Evolutionary conservation across 2,329 filamentous ascomycete genomes (phyloP), one percentile per base, ranked within the genome.

Genomic region (Coccinonectria pachysandricola): DNA sequence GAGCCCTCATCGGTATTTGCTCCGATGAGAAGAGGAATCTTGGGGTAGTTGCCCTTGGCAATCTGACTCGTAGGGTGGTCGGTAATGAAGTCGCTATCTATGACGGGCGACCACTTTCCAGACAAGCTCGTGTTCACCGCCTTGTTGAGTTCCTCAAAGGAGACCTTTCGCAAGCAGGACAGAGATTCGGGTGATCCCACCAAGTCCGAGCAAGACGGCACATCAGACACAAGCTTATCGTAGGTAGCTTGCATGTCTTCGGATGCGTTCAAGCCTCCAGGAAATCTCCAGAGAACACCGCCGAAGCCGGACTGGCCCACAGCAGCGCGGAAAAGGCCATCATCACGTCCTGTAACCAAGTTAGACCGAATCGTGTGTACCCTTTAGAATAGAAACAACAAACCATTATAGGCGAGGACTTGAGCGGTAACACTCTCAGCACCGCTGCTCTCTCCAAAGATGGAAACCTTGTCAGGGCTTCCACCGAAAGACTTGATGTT

Each of bases 301-400:
- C 53, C 51, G 15, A 57, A 59, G 6, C 64, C 64, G 9, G 63
- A 70, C 35, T 74, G 44, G 19, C 56, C 56, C 11, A 70, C 68
- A 2, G 54, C 67, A 5, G 42, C 60, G 4, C 61, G 53, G 41
- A 73, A 73, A 1, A 75, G 56, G 1, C 53, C 52, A 28, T 71
- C 64, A 24, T 70, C 55, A 12, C 64, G 53, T 2, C 51, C 51
- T 46, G n/a, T n/a, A n/a, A n/a, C n/a, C n/a, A n/a, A n/a, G n/a
- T n/a, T n/a, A n/a, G n/a, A n/a, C n/a, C n/a, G n/a, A n/a, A n/a
- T n/a, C n/a, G n/a, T n/a, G n/a, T n/a, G n/a, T n/a, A n/a, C n/a
- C n/a, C n/a, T n/a, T n/a, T n/a, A n/a, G n/a, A n/a, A n/a, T n/a
- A n/a, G n/a, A n/a, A n/a, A n/a, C n/a, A n/a, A n/a, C n/a, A n/a